Evolutionary conservation across 2,329 filamentous ascomycete genomes (phyloP).

Genomic region (Aspergillus japonicus): DNA sequence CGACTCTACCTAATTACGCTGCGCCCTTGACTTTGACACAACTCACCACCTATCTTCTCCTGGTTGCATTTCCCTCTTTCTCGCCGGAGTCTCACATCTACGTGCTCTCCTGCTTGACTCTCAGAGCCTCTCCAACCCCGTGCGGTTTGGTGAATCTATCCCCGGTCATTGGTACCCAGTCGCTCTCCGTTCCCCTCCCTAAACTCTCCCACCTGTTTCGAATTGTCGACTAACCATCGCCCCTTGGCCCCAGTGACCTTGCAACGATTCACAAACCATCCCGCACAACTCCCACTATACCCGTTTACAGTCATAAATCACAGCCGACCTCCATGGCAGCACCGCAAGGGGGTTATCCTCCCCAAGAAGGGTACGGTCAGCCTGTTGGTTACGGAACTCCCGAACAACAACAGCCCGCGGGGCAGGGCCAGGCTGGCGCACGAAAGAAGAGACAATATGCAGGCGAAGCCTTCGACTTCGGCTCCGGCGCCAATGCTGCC

Average conservation of each 20-base stretch:
- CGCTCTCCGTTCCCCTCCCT: constrained; percentile 12
- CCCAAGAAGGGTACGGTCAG: constrained; percentile 51
- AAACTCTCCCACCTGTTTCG: constrained; percentile 9
- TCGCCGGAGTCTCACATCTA: constrained; percentile 12
- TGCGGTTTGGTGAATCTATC: neutral
- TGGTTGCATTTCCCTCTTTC: constrained; percentile 10
- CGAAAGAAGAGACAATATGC: constrained; percentile 92
- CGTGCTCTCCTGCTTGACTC: constrained; percentile 8
- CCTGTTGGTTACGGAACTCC: constrained; percentile 41
- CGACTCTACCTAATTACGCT: neutral
- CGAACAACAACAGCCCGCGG: constrained; percentile 33
- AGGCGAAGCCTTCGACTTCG: constrained; percentile 90
- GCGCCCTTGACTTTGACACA: constrained; percentile 14
- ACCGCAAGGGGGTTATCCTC: constrained; percentile 53
- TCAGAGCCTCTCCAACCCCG: neutral
- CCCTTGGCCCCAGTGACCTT: constrained; percentile 22
- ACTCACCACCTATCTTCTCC: constrained; percentile 6
- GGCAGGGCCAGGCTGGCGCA: constrained; percentile 37
- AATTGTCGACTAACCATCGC: constrained; percentile 19
- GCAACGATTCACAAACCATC: constrained; percentile 14
- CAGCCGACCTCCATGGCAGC: constrained; percentile 44
- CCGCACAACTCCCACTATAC: constrained; percentile 2
- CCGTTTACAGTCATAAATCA: constrained; percentile 4
- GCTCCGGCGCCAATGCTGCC: constrained; percentile 77
- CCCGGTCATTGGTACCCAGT: constrained; percentile 21